phyloP scores from a whole-genome alignment of 495 filamentous ascomycete genomes.

The Penicillium manginii region DNA sequence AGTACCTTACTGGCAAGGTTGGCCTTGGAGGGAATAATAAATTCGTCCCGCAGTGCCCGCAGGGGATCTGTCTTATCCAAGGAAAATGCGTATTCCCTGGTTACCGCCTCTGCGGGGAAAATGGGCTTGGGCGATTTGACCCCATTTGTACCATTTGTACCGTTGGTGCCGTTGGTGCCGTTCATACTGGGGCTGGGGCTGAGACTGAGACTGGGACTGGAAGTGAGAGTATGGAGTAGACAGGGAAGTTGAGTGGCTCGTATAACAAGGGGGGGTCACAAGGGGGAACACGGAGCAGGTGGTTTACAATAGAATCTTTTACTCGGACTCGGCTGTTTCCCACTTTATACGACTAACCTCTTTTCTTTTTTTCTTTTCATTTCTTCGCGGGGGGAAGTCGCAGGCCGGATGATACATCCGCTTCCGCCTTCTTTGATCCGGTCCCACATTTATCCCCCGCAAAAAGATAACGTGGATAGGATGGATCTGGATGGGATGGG shows the following conservation, averaged over 20 bases:
- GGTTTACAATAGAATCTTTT: background rate
- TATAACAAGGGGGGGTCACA: background rate
- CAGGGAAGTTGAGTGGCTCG: background rate
- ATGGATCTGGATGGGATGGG: too few species aligned
- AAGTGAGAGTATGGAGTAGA: background rate
- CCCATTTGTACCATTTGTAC: conserved; percentile 20
- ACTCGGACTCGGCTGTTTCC: too few species aligned
- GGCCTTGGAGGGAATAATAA: conserved; percentile 80
- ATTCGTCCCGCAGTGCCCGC: conserved; percentile 68
- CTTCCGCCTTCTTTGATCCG: conserved; percentile 29
- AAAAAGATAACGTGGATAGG: background rate
- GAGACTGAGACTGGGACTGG: too few species aligned
- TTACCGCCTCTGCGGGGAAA: conserved; percentile 41
- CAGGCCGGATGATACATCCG: conserved; percentile 28
- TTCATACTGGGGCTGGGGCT: conserved; percentile 11
- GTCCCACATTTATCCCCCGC: conserved; percentile 11
- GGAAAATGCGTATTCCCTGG: conserved; percentile 60
- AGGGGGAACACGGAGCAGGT: background rate
- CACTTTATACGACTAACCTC: conserved; percentile 1
- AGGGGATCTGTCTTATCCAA: conserved; percentile 74
- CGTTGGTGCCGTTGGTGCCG: conserved; percentile 19
- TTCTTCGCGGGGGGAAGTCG: conserved; percentile 10
- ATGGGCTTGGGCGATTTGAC: conserved; percentile 31
- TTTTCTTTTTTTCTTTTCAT: background rate
- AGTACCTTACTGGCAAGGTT: conserved; percentile 73